Conservation (phyloP, 495 filamentous ascomycete species). For the Podospora australis region DNA sequence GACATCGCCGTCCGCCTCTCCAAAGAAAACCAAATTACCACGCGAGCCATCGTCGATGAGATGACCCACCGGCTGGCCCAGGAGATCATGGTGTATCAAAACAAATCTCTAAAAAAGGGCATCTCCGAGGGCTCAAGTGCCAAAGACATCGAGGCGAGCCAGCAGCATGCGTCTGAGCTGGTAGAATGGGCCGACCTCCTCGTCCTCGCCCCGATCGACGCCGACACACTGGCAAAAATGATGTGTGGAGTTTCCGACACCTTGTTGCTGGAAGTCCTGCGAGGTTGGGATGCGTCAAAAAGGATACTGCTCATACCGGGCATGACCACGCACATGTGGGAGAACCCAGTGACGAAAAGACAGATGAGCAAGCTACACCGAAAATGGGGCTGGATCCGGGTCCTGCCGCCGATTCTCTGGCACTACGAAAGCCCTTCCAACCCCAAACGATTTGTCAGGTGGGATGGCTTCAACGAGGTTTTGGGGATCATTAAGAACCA, state of each 20-base stretch:
- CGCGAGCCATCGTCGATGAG: slow-evolving; percentile 49
- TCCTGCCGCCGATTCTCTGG: slow-evolving; percentile 67
- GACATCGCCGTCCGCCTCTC: slow-evolving; percentile 49
- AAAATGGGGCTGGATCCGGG: slow-evolving; percentile 77
- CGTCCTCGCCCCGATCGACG: slow-evolving; percentile 75
- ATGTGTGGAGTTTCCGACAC: slow-evolving; percentile 70
- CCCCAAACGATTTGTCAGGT: slow-evolving; percentile 48
- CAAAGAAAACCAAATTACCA: slow-evolving; percentile 49
- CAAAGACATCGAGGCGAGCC: slow-evolving; percentile 38
- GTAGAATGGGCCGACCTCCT: slow-evolving; percentile 85
- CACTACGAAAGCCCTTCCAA: slow-evolving; percentile 50
- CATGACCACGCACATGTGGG: slow-evolving; percentile 79
- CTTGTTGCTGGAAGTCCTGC: slow-evolving; percentile 63
- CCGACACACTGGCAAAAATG: slow-evolving; percentile 76
- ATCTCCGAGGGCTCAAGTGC: slow-evolving; percentile 22
- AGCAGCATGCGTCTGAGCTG: slow-evolving; percentile 58
- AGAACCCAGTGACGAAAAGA: slow-evolving; percentile 75
- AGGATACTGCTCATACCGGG: slow-evolving; percentile 74
- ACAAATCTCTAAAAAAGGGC: slow-evolving; percentile 28
- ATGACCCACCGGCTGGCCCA: slow-evolving; percentile 45
- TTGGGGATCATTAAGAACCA: slow-evolving; percentile 61
- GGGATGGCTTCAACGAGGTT: slow-evolving; percentile 61
- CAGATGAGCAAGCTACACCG: slow-evolving; percentile 72
- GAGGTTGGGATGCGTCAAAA: slow-evolving; percentile 78
- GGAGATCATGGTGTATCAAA: slow-evolving; percentile 45